These are phyloP conservation scores for Lavandula angustifolia DNA, from an alignment of 257 asterid genomes.

Conservation along the genomic window DNA sequence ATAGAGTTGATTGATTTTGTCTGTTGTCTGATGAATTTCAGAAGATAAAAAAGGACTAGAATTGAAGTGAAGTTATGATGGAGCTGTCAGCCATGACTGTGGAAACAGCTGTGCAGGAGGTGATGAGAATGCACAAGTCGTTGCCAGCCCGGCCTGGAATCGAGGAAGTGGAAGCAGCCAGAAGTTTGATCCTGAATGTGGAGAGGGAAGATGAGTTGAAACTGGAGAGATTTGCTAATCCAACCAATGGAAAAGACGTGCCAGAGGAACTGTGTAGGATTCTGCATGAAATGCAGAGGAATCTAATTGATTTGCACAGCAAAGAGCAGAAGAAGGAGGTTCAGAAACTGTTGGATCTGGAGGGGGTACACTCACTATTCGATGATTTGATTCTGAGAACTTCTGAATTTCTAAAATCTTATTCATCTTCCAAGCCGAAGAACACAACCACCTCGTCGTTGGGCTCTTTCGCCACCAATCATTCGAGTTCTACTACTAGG, in stretches of 20 bases:
- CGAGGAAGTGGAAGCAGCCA: constrained; percentile 79
- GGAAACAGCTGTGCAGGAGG: constrained; percentile 67
- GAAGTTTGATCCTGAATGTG: constrained; percentile 47
- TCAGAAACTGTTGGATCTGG: constrained; percentile 67
- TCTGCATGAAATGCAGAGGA: constrained; percentile 69
- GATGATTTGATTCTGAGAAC: constrained; percentile 90
- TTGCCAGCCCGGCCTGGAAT: constrained; percentile 73
- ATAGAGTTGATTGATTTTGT: neutral
- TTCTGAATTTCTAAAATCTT: constrained; percentile 52
- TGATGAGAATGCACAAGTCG: constrained; percentile 71
- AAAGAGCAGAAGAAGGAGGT: constrained; percentile 72
- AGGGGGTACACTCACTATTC: constrained; percentile 49
- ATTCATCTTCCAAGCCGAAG: constrained; percentile 33
- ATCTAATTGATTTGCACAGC: constrained; percentile 53
- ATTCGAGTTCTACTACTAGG: constrained; percentile 35
- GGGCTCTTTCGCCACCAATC: constrained; percentile 27
- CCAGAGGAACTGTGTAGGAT: constrained; percentile 68
- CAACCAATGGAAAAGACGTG: constrained; percentile 52
- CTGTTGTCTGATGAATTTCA: constrained; percentile 14
- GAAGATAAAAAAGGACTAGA: neutral
- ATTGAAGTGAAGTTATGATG: constrained; percentile 16
- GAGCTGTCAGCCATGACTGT: constrained; percentile 34
- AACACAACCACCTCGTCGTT: constrained; percentile 24
- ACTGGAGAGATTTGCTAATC: constrained; percentile 54
- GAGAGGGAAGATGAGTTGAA: constrained; percentile 70